Percentiles rank a stretch among this genome's conserved stretches.
These are phyloP conservation scores for Calonectria honghensis DNA, from an alignment of 2,329 filamentous ascomycete genomes.

Conservation along the genomic window DNA sequence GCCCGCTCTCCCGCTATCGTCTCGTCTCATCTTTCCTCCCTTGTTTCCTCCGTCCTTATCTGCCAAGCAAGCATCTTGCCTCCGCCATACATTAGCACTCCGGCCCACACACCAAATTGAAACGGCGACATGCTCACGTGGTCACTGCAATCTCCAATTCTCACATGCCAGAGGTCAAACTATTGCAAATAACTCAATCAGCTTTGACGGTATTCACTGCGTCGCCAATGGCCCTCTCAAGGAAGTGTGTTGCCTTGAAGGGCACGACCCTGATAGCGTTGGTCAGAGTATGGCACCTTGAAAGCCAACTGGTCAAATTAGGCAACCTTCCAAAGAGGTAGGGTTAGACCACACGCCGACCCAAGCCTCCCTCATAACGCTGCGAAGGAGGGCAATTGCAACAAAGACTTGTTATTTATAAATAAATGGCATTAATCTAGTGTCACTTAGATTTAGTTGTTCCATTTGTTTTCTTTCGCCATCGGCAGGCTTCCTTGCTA, in stretches of 20 bases:
- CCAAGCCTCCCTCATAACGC: background rate
- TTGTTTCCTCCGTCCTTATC: constrained; percentile 20
- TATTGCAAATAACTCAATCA: background rate
- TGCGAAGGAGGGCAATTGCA: background rate
- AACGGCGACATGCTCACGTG: constrained; percentile 33
- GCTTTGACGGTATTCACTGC: background rate
- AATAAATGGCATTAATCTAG: background rate
- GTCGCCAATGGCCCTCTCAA: background rate
- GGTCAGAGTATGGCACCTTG: background rate
- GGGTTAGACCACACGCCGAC: background rate
- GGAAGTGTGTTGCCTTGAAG: constrained; percentile 19
- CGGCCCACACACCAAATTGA: constrained; percentile 21
- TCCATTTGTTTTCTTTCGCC: background rate
- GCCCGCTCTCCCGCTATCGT: constrained; percentile 27
- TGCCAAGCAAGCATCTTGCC: constrained; percentile 21
- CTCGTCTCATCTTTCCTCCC: constrained; percentile 16
- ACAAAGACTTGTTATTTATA: background rate
- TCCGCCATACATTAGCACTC: background rate
- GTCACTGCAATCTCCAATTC: constrained; percentile 23
- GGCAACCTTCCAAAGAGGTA: background rate
- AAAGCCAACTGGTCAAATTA: constrained; percentile 7
- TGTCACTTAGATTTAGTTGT: background rate
- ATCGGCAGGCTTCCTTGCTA: background rate
- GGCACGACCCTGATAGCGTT: constrained; percentile 22
- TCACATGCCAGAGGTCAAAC: constrained; percentile 18